These are phyloP conservation scores for Cordyceps fumosorosea DNA, from an alignment of 2,329 filamentous ascomycete genomes.

Conservation along the genomic window DNA sequence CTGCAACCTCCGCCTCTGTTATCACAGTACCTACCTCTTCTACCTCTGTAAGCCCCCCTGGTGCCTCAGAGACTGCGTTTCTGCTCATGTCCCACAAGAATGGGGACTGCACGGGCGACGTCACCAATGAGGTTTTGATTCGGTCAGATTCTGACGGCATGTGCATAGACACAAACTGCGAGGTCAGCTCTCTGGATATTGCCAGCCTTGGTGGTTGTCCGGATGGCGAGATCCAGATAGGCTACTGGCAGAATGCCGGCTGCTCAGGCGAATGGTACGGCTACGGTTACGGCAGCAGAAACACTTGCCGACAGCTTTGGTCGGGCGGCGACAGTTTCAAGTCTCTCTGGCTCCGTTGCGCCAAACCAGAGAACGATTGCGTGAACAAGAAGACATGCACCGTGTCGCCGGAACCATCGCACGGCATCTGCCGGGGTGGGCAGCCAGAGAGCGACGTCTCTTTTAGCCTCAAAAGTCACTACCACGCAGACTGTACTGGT, in stretches of 20 bases:
- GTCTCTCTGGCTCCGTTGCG: no score
- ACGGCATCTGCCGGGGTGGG: background rate
- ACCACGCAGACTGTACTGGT: background rate
- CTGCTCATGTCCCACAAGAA: background rate
- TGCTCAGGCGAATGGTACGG: background rate
- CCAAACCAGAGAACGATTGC: no score
- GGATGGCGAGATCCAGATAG: background rate
- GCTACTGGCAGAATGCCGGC: background rate
- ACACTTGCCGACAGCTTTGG: no score
- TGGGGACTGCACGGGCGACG: background rate
- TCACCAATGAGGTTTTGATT: background rate
- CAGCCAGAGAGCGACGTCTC: background rate
- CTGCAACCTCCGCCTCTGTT: no score
- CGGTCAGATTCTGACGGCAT: background rate
- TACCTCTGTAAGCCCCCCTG: background rate
- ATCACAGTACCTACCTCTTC: background rate
- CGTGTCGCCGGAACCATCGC: background rate
- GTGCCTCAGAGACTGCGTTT: background rate
- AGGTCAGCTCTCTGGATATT: background rate
- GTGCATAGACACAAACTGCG: background rate
- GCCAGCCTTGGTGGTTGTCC: background rate
- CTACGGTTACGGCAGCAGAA: background rate
- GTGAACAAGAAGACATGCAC: no score
- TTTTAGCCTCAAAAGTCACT: constrained; percentile 3
- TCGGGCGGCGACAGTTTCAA: no score